Conservation (phyloP, 1,139 yeast species). For the Geotrichum europaeum region DNA sequence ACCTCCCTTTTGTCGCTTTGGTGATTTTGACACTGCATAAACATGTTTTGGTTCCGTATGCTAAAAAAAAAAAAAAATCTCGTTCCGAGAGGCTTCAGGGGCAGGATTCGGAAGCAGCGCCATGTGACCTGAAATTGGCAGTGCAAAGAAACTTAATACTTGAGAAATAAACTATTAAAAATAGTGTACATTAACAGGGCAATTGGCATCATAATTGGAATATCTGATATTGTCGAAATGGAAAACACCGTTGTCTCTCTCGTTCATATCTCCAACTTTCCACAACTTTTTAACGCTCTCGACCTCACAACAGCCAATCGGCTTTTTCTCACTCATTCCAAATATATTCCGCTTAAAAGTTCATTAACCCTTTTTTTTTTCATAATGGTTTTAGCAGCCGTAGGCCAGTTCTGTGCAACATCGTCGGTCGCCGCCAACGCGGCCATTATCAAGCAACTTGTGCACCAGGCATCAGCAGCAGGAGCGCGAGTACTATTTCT, state of each 20-base stretch:
- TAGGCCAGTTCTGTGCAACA: constrained; percentile 82
- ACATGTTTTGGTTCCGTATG: too few relatives aligned
- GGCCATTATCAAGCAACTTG: constrained; percentile 48
- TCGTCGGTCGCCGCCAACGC: constrained; percentile 58
- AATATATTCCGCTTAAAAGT: not conserved
- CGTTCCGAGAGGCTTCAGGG: too few relatives aligned
- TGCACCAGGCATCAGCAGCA: constrained; percentile 53
- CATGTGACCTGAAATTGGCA: too few relatives aligned
- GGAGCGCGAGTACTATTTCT: constrained; percentile 66
- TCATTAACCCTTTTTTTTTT: not conserved
- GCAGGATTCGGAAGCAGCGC: too few relatives aligned
- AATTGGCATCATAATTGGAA: not conserved
- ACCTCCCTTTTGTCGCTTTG: too few relatives aligned
- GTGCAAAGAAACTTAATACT: not conserved
- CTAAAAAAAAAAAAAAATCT: too few relatives aligned
- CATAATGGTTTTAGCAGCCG: constrained; percentile 59
- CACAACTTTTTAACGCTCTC: not conserved
- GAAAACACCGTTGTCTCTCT: not conserved
- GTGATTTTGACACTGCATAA: too few relatives aligned
- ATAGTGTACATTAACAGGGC: not conserved
- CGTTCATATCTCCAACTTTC: not conserved
- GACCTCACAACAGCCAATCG: not conserved
- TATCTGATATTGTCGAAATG: not conserved
- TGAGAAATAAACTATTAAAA: not conserved
- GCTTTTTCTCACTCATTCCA: not conserved